These are phyloP conservation scores for Gaeumannomyces tritici DNA, from an alignment of 2,329 filamentous ascomycete genomes.

Conservation along the genomic window DNA sequence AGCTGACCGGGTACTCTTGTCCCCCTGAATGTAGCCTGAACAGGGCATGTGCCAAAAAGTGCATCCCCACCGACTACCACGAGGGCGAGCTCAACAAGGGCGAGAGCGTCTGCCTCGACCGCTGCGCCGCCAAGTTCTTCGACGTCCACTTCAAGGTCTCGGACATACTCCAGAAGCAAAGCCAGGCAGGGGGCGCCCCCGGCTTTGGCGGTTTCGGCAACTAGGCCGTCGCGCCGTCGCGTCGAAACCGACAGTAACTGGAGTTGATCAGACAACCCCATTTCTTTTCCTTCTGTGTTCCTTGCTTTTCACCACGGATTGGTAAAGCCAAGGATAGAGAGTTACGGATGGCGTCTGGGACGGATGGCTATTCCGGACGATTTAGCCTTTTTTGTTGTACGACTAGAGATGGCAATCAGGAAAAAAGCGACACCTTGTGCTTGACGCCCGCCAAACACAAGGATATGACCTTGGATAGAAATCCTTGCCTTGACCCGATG, in stretches of 20 bases:
- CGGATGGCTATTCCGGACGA: neutral
- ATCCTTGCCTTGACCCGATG: neutral
- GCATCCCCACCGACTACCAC: slow-evolving; percentile 84
- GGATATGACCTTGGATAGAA: neutral
- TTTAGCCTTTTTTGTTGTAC: neutral
- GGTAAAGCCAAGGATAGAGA: neutral
- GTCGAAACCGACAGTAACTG: neutral
- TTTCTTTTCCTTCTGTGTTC: too few relatives aligned
- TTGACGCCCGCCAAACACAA: neutral
- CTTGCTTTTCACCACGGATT: too few relatives aligned
- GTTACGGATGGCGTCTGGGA: neutral
- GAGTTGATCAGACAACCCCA: neutral
- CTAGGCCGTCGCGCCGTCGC: neutral
- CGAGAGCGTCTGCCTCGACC: slow-evolving; percentile 95
- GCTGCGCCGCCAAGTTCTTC: slow-evolving; percentile 97
- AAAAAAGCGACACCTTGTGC: neutral
- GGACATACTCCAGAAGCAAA: slow-evolving; percentile 90
- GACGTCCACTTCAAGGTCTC: slow-evolving; percentile 97
- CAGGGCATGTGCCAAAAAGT: slow-evolving; percentile 87
- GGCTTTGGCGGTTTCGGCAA: neutral
- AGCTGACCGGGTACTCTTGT: neutral
- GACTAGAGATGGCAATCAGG: neutral
- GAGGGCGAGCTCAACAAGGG: slow-evolving; percentile 97
- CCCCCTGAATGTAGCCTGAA: slow-evolving; percentile 50
- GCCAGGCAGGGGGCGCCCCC: slow-evolving; percentile 29